phyloP scores from a whole-genome alignment of 2,329 filamentous ascomycete species.

The Trichoderma simmonsii region DNA sequence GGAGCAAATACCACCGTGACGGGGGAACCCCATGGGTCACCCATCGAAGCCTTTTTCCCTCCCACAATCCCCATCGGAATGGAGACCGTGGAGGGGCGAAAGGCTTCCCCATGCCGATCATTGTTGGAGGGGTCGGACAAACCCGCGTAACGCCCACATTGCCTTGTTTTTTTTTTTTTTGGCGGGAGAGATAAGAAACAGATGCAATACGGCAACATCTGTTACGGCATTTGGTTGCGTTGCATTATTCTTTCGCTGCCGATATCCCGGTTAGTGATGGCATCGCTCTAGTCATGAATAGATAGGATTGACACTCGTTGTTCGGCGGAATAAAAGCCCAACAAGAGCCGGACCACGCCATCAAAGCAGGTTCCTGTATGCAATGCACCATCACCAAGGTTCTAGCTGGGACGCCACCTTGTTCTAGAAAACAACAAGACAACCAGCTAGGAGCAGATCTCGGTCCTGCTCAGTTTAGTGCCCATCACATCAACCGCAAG shows the following conservation, averaged over 20 bases:
- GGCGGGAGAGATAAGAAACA: not conserved
- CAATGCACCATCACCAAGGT: conserved; percentile 1
- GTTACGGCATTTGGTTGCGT: not conserved
- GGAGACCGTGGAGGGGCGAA: conserved; percentile 4
- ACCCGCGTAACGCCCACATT: not conserved
- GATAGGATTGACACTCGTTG: not conserved
- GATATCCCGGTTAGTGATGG: not conserved
- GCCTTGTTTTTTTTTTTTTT: not conserved
- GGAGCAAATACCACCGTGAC: not conserved
- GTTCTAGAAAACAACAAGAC: not conserved
- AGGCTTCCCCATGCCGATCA: conserved; percentile 10
- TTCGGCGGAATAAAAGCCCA: not conserved
- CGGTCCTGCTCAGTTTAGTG: not conserved
- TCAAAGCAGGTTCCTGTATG: not conserved
- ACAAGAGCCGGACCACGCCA: conserved; percentile 11
- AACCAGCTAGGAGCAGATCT: not conserved
- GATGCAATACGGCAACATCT: not conserved
- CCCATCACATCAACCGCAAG: not conserved
- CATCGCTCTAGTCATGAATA: not conserved
- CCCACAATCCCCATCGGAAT: conserved; percentile 6
- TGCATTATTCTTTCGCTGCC: not conserved
- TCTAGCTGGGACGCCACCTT: not conserved
- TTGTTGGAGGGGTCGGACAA: conserved; percentile 11
- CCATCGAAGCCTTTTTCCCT: not conserved
- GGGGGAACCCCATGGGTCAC: conserved; percentile 5